Base-by-base conservation (phyloP, 352 stramenopile species). In the Phytophthora tentaculata region DNA sequence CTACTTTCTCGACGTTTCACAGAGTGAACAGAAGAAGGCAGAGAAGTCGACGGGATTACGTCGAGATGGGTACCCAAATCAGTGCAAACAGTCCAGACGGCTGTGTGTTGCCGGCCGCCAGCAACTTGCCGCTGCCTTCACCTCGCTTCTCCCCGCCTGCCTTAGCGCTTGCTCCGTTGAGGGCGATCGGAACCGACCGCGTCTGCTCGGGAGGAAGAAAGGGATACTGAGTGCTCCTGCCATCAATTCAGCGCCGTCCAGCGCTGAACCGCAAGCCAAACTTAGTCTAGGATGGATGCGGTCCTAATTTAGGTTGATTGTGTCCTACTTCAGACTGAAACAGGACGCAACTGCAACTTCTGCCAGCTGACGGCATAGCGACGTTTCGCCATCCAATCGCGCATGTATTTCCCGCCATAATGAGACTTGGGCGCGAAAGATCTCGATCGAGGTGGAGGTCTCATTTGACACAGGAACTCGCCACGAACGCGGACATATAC, bases 151-250 rank as follows among this genome's bases (percentile, higher is more conserved):
- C 17, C 50, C 44, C 19, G n/a, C 22, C 58, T 39, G 29, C 5
- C 13, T 22, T 39, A 19, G 8, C 20, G 24, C 29, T 64, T 24
- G 20, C 41, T 66, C 48, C 49, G 56, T 37, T 17, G 8, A 60
- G 35, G 16, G 26, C 54, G 20, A 49, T 29, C 39, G 16, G 47
- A 5, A 52, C 32, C 39, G 41, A 45, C 29, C 41, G 35, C 50
- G 61, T 71, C 48, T 66, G 67, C 49, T 67, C 55, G 55, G 23
- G 56, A 67, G 50, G 17, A 55, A 71, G 51, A 74, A 69, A 61
- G 61, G 50, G 51, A 63, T 52, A 67, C 61, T 74, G 65, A 54
- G 16, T 23, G 48, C 23, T 26, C 51, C 47, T 62, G 51, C 57
- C 64, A 72, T 72, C 58, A 32, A 72, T 67, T 62, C 64, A 66